Evolutionary conservation across 768 basidiomycete genomes (phyloP).

Genomic region (Trametopsis cervina): DNA sequence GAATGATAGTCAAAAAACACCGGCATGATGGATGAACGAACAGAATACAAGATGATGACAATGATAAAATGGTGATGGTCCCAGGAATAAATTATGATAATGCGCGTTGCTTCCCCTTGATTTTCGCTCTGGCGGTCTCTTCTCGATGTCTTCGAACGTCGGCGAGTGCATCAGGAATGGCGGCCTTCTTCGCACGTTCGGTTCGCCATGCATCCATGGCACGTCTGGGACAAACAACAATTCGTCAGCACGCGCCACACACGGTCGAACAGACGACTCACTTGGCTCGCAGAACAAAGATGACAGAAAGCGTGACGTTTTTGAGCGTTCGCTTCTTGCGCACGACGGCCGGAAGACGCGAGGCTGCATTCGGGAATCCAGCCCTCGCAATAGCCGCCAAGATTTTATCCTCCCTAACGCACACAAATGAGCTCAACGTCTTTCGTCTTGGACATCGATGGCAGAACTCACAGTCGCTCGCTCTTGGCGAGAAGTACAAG

Average conservation of each 20-base stretch:
- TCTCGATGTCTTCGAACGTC: conserved; percentile 45
- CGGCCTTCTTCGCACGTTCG: conserved; percentile 52
- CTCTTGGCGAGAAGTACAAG: conserved; percentile 62
- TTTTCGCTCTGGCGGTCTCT: neutral
- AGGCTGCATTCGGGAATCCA: conserved; percentile 51
- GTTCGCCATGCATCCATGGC: conserved; percentile 59
- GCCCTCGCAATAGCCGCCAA: conserved; percentile 70
- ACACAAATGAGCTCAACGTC: neutral
- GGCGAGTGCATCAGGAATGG: conserved; percentile 57
- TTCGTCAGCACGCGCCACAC: neutral
- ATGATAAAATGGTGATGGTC: too few relatives aligned
- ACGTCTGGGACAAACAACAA: conserved; percentile 33
- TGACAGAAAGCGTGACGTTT: conserved; percentile 44
- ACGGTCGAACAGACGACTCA: conserved; percentile 28
- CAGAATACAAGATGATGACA: neutral
- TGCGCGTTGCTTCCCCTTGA: neutral
- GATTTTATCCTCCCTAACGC: conserved; percentile 59
- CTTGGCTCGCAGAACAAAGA: conserved; percentile 64
- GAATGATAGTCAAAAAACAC: neutral
- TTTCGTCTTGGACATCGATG: neutral
- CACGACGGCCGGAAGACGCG: conserved; percentile 19
- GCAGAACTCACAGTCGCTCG: conserved; percentile 54
- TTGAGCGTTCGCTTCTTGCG: conserved; percentile 48
- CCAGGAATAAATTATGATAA: conserved; percentile 1
- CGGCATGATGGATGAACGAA: too few relatives aligned